phyloP scores from a whole-genome alignment of 2,329 filamentous ascomycete genomes.

The Elsinoe australis region DNA sequence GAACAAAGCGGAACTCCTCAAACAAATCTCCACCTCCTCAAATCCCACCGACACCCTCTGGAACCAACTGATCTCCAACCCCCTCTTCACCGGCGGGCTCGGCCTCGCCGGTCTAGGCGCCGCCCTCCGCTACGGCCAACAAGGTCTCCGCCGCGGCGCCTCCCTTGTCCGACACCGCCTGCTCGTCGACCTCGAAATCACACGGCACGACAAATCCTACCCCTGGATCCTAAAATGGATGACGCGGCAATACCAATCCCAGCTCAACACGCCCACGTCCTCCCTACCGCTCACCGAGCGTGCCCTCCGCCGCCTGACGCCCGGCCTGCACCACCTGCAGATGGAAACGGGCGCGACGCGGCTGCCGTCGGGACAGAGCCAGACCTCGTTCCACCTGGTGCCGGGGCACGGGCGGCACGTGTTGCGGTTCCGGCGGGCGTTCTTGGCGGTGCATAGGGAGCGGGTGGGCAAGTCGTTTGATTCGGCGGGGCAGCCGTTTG shows the following conservation, averaged over 20 bases:
- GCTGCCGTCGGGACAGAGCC: constrained; percentile 58
- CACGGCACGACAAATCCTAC: constrained; percentile 86
- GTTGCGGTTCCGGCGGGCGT: constrained; percentile 76
- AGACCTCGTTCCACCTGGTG: constrained; percentile 78
- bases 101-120: constrained; percentile 86
- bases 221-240: constrained; percentile 94
- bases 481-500: constrained; percentile 81
- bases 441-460: constrained; percentile 78
- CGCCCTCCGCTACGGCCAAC: constrained; percentile 70
- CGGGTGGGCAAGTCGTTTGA: constrained; percentile 72
- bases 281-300: constrained; percentile 36
- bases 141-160: constrained; percentile 64
- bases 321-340: constrained; percentile 55
- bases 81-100: constrained; percentile 57
- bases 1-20: constrained; percentile 7
- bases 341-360: constrained; percentile 57
- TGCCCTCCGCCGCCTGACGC: constrained; percentile 51
- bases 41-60: constrained; percentile 31
- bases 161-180: constrained; percentile 72
- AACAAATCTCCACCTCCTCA: constrained; percentile 6
- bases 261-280: constrained; percentile 39
- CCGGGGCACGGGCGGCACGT: constrained; percentile 87
- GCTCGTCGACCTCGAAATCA: constrained; percentile 93
- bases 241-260: constrained; percentile 48
- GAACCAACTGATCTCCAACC: constrained; percentile 42